Evolutionary conservation across 768 basidiomycete species (phyloP), one percentile per base, ranked within the genome.

Genomic region (Cubamyces sp.): DNA sequence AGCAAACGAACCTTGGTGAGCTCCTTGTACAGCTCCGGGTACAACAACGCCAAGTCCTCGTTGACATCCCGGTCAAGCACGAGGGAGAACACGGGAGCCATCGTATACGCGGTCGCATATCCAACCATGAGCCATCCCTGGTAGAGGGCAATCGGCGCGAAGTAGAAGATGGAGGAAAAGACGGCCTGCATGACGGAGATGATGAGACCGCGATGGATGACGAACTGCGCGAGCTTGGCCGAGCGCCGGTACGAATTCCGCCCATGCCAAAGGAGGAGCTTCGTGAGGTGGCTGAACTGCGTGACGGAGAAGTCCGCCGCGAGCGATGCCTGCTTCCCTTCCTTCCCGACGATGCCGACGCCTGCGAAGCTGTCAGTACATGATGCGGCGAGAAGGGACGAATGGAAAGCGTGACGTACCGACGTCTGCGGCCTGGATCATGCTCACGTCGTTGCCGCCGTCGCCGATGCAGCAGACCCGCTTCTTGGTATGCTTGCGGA

Each of bases 381-480:
- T 1, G 23, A 21, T 19, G 42, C 30, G 1, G 9, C 25, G 25
- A 16, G 51, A 19, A 11, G 21, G n/a, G 5, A 42, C 1, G 30
- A 19, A 25, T 46, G 23, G 48, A 45, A 12, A 34, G 34, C 34
- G n/a, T n/a, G 5, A 86, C 94, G 73, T 50, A 94, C 95, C 96
- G 61, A 99, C 95, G 70, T 98, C 94, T 2, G 97, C 97, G 1
- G 97, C 97, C 71, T 98, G 97, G 64, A 99, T 99, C 97, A 99
- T 99, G 74, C 92, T 94, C 64, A 99, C 97, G 73, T 99, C 97
- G 74, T 99, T 99, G 4, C 97, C 97, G 37, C 97, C 97, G 76
- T 99, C 97, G 2, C 97, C 97, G 61, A 98, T 98, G 72, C 97
- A 98, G 74, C 96, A 98, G 0, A 99, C 96, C 0, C 96, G 87